A percentile compares a stretch with the other conserved stretches of the same genome.
Evolutionary conservation across 2,329 filamentous ascomycete genomes (phyloP).

Genomic region (Phyllosticta citriasiana): DNA sequence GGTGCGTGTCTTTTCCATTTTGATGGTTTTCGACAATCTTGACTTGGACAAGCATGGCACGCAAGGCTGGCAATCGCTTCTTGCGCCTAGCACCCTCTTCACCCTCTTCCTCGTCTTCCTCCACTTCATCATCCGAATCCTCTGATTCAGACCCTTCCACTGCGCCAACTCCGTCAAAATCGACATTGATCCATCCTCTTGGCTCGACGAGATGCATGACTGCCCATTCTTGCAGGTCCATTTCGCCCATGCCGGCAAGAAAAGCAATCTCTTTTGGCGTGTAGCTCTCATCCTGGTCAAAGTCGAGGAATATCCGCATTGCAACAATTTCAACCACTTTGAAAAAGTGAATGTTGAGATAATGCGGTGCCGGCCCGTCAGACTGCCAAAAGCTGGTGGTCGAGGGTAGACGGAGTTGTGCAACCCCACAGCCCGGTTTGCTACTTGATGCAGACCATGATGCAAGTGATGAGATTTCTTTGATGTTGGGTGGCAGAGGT

Average conservation of each 20-base stretch:
- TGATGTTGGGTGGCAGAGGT: slow-evolving; percentile 37
- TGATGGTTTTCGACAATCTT: slow-evolving; percentile 94
- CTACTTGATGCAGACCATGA: slow-evolving; percentile 74
- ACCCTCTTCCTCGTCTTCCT: slow-evolving; percentile 13
- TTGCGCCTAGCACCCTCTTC: slow-evolving; percentile 37
- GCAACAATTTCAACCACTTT: slow-evolving; percentile 70
- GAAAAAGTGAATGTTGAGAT: slow-evolving; percentile 76
- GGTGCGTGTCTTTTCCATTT: slow-evolving; percentile 98
- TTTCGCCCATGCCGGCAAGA: slow-evolving; percentile 78
- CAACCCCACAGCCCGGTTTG: slow-evolving; percentile 71
- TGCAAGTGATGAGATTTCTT: slow-evolving; percentile 76
- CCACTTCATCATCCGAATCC: slow-evolving; percentile 13
- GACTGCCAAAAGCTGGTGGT: slow-evolving; percentile 73
- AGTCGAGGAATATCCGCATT: slow-evolving; percentile 80
- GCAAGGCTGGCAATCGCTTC: slow-evolving; percentile 62
- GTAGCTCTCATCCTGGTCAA: slow-evolving; percentile 87
- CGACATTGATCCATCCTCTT: slow-evolving; percentile 83
- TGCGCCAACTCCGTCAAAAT: slow-evolving; percentile 52
- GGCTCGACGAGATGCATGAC: slow-evolving; percentile 70
- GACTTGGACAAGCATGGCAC: slow-evolving; percentile 84
- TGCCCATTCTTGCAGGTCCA: slow-evolving; percentile 82
- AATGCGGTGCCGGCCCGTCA: slow-evolving; percentile 74
- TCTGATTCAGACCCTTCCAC: slow-evolving; percentile 17
- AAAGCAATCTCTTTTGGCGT: slow-evolving; percentile 90
- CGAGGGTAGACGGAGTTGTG: slow-evolving; percentile 65